phyloP scores from a whole-genome alignment of 140 eudicot genomes.

The Bidens hawaiensis region DNA sequence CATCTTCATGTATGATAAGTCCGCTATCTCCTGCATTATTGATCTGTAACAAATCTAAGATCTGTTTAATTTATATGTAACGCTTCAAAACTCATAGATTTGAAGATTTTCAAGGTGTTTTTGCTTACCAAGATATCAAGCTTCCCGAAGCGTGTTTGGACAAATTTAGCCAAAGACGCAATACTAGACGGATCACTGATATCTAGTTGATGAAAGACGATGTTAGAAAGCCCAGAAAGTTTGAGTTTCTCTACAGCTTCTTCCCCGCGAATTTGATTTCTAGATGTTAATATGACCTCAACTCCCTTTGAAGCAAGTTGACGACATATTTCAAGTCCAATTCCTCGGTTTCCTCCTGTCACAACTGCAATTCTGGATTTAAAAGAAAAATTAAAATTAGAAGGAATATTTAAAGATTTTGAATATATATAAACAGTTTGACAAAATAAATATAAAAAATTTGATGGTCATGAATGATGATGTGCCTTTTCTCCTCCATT shows the following conservation, averaged over 20 bases:
- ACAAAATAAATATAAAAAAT: neutral
- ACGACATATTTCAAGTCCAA: slow-evolving; percentile 4
- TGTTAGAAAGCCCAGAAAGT: neutral
- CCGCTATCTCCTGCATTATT: neutral
- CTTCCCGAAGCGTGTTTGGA: neutral
- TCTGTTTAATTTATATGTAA: no score
- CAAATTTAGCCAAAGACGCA: neutral
- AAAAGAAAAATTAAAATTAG: neutral
- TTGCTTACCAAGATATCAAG: neutral
- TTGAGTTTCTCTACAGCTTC: neutral
- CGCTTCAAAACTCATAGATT: neutral
- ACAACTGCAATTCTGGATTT: neutral
- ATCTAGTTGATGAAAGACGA: neutral
- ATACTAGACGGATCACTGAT: neutral
- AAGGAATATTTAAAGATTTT: neutral
- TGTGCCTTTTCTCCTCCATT: slow-evolving; percentile 1
- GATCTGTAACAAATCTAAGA: no score
- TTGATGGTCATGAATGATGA: neutral
- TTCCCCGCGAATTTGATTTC: neutral
- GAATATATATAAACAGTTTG: neutral
- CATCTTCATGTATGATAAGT: neutral
- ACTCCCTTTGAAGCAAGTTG: slow-evolving; percentile 1
- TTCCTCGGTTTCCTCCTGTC: neutral
- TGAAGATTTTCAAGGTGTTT: neutral
- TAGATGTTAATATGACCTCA: slow-evolving; percentile 1